Percentiles rank a stretch among this genome's conserved stretches.
These are phyloP conservation scores for Metarhizium album DNA, from an alignment of 2,329 filamentous ascomycete species.

Conservation along the genomic window DNA sequence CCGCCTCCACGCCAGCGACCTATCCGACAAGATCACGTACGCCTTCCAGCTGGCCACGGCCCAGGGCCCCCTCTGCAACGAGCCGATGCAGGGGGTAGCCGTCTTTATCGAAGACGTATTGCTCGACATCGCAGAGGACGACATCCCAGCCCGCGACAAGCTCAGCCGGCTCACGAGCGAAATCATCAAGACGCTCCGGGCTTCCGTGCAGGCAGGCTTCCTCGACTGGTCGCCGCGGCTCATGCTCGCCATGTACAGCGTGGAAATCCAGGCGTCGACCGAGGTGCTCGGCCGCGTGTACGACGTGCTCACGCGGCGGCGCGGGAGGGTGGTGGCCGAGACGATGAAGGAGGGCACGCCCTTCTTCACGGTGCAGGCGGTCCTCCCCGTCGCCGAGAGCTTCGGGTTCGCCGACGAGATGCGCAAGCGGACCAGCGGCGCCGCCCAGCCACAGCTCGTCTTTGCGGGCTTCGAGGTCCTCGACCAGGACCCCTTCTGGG, in stretches of 20 bases:
- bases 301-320: slow-evolving; percentile 89
- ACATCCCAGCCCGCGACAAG: slow-evolving; percentile 49
- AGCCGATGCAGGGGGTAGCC: slow-evolving; percentile 86
- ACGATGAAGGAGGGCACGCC: slow-evolving; percentile 89
- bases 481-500: slow-evolving; percentile 96
- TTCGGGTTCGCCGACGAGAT: slow-evolving; percentile 98
- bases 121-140: slow-evolving; percentile 44
- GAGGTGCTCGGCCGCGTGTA: slow-evolving; percentile 95
- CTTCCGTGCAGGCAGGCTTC: slow-evolving; percentile 75
- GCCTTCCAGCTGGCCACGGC: slow-evolving; percentile 87
- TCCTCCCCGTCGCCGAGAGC: slow-evolving; percentile 84
- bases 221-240: slow-evolving; percentile 94
- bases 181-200: slow-evolving; percentile 79
- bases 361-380: slow-evolving; percentile 86
- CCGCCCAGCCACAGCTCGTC: slow-evolving; percentile 83
- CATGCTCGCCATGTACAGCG: slow-evolving; percentile 93
- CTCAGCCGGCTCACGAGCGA: slow-evolving; percentile 81
- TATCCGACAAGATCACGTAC: slow-evolving; percentile 84
- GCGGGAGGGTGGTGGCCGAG: slow-evolving; percentile 81
- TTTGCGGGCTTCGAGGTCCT: slow-evolving; percentile 89
- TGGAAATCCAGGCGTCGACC: slow-evolving; percentile 92
- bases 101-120: slow-evolving; percentile 77
- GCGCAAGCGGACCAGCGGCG: slow-evolving; percentile 82
- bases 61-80: slow-evolving; percentile 83
- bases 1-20: slow-evolving; percentile 52